phyloP scores from a whole-genome alignment of 2,329 filamentous ascomycete genomes.

The Aspergillus felis region DNA sequence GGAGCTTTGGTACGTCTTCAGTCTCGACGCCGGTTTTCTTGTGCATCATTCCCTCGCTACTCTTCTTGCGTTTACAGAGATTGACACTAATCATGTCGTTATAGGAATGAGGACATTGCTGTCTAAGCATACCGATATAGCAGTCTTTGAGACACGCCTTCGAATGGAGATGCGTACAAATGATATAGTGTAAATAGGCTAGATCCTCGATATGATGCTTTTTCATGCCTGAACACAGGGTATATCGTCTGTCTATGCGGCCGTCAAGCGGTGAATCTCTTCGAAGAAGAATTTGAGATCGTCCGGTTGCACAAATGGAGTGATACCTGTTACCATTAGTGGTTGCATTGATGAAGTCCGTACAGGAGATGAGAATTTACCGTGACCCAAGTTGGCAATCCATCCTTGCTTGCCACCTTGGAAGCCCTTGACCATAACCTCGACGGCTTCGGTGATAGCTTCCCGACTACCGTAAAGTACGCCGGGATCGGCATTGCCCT shows the following conservation, averaged over 20 bases:
- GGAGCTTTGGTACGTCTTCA: conserved; percentile 59
- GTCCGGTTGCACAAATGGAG: conserved; percentile 89
- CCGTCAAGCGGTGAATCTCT: conserved; percentile 69
- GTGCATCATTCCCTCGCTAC: too few relatives aligned
- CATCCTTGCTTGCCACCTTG: conserved; percentile 79
- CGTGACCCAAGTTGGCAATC: conserved; percentile 96
- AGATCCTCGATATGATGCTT: neutral
- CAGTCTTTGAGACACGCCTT: neutral
- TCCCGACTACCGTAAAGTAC: conserved; percentile 81
- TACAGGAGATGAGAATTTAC: conserved; percentile 48
- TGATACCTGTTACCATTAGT: conserved; percentile 63
- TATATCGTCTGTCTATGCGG: conserved; percentile 13
- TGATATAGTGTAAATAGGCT: conserved; percentile 7
- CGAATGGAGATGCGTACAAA: neutral
- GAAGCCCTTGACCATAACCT: conserved; percentile 86
- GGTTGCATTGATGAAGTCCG: neutral
- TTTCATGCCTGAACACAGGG: neutral
- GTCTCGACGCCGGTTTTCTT: conserved; percentile 1
- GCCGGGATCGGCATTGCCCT: conserved; percentile 94
- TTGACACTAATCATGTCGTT: conserved; percentile 1
- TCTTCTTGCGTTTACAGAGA: neutral
- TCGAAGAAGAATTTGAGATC: conserved; percentile 91
- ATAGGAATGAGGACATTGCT: conserved; percentile 58
- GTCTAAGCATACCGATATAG: conserved; percentile 33
- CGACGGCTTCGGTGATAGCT: conserved; percentile 75